Conservation (phyloP, 2,329 filamentous ascomycete genomes). For the Diaporthe sp. region DNA sequence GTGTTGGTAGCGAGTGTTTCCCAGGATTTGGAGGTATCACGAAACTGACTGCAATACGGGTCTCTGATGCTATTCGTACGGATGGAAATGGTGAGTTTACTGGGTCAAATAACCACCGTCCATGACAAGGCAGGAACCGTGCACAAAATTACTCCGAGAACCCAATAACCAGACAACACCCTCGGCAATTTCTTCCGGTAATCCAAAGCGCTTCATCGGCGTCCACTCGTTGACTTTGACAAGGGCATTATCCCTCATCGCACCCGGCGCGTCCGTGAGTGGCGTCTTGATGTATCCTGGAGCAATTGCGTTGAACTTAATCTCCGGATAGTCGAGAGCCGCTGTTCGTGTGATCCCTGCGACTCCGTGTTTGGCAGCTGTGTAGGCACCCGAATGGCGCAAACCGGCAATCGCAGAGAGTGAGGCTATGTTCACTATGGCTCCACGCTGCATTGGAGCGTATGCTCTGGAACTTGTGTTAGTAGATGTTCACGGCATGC, state of each 20-base stretch:
- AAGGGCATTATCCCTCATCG: background rate
- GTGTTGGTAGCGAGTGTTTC: too few relatives aligned
- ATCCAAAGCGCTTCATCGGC: slow-evolving; percentile 4
- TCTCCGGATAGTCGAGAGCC: background rate
- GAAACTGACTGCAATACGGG: too few relatives aligned
- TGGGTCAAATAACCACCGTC: slow-evolving; percentile 17
- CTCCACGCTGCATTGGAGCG: background rate
- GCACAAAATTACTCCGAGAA: slow-evolving; percentile 16
- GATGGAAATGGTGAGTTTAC: background rate
- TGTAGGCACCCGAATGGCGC: background rate
- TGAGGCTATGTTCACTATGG: slow-evolving; percentile 18
- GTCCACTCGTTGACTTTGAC: slow-evolving; percentile 9
- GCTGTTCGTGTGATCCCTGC: slow-evolving; percentile 2
- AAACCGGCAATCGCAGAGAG: background rate
- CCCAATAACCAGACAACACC: slow-evolving; percentile 10
- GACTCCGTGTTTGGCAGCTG: background rate
- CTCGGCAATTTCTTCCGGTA: slow-evolving; percentile 1
- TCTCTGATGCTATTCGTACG: background rate
- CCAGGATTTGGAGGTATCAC: too few relatives aligned
- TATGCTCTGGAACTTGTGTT: background rate
- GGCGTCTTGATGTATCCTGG: slow-evolving; percentile 4
- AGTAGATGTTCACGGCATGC: fast-evolving
- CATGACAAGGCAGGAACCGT: slow-evolving; percentile 1
- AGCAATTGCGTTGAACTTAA: slow-evolving; percentile 9
- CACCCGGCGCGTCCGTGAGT: background rate